A percentile compares a stretch with the other conserved stretches of the same genome.
Evolutionary conservation across 176 grass and related monocot species (phyloP).

Genomic region (Olyra latifolia): DNA sequence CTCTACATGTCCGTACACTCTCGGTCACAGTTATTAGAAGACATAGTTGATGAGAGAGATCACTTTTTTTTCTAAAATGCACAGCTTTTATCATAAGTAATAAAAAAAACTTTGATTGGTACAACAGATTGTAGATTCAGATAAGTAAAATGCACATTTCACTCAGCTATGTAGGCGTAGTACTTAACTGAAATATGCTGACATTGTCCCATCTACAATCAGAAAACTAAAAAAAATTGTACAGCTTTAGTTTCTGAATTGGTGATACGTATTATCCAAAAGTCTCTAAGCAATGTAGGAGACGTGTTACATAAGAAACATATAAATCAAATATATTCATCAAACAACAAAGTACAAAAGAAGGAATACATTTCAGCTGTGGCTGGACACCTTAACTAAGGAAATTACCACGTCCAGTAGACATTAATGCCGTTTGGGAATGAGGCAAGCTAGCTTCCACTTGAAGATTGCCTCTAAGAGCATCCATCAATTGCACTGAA

Average conservation of each 20-base stretch:
- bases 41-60: neutral
- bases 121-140: neutral
- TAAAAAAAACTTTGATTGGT: neutral
- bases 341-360: neutral
- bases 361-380: neutral
- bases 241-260: neutral
- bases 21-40: neutral
- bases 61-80: neutral
- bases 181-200: neutral
- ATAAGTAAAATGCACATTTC: neutral
- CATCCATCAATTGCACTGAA: constrained; percentile 40
- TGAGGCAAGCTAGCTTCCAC: constrained; percentile 26
- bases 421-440: constrained; percentile 24
- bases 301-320: neutral
- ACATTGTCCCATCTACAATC: neutral
- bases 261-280: neutral
- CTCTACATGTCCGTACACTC: neutral
- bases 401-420: constrained; percentile 46
- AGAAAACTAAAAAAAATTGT: neutral
- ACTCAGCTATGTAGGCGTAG: neutral
- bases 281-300: neutral
- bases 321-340: neutral
- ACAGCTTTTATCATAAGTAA: neutral
- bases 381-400: neutral
- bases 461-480: constrained; percentile 45